phyloP scores from a whole-genome alignment of 257 asterid species.

The Ligustrum vulgare region DNA sequence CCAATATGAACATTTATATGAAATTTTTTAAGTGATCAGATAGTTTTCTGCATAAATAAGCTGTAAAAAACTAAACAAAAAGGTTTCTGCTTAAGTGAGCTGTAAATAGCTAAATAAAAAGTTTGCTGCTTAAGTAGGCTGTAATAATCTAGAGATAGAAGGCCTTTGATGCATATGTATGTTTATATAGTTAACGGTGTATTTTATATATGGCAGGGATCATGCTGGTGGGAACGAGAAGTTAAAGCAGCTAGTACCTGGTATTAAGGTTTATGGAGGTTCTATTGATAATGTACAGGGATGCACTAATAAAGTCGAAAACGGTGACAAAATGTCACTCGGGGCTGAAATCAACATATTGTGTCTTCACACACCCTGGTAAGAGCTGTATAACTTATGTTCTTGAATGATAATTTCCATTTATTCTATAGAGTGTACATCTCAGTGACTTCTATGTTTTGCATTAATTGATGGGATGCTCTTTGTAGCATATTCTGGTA shows the following conservation, averaged over 20 bases:
- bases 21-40: not conserved
- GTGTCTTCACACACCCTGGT: conserved; percentile 90
- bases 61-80: not conserved
- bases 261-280: conserved; percentile 77
- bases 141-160: not conserved
- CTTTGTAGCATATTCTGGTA: too few species aligned
- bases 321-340: conserved; percentile 74
- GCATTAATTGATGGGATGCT: not conserved
- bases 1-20: not conserved
- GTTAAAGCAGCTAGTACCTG: conserved; percentile 77
- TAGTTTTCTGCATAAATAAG: not conserved
- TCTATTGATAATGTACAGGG: conserved; percentile 80
- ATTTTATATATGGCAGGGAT: conserved; percentile 54
- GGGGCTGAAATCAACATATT: conserved; percentile 64
- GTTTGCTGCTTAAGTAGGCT: not conserved
- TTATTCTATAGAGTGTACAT: not conserved
- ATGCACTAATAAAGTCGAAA: conserved; percentile 75
- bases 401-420: not conserved
- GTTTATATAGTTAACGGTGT: conserved; percentile 4
- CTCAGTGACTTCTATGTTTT: not conserved
- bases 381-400: conserved; percentile 11
- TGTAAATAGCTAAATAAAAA: conserved; percentile 1
- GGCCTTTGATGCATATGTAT: conserved; percentile 6
- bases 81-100: not conserved
- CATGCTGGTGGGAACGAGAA: conserved; percentile 98